phyloP scores from a whole-genome alignment of 495 filamentous ascomycete species.

The Emericellopsis terricola region DNA sequence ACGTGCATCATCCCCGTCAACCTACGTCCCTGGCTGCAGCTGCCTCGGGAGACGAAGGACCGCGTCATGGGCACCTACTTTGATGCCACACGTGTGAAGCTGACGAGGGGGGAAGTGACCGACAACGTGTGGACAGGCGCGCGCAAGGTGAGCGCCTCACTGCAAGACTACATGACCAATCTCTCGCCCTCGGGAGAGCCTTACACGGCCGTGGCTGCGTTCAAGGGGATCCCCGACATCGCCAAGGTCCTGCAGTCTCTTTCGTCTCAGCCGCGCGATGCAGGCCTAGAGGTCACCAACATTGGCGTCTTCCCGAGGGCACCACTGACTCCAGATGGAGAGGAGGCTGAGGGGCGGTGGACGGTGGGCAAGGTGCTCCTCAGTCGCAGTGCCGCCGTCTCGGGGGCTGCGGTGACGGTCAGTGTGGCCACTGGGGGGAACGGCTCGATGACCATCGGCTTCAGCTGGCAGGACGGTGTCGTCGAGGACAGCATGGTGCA shows the following conservation, averaged over 20 bases:
- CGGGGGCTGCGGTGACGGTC: constrained; percentile 6
- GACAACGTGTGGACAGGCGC: neutral
- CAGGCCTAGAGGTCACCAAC: constrained; percentile 7
- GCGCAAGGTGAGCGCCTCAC: neutral
- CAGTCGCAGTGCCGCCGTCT: constrained; percentile 6
- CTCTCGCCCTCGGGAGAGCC: constrained; percentile 2
- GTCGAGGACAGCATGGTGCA: constrained; percentile 2
- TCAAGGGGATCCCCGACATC: constrained; percentile 5
- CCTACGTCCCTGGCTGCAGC: constrained; percentile 4
- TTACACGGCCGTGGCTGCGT: constrained; percentile 2
- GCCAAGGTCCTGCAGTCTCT: neutral
- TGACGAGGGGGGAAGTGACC: neutral
- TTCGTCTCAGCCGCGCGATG: constrained; percentile 2
- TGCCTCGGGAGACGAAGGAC: neutral
- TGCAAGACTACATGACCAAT: constrained; percentile 2
- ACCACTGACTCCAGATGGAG: neutral
- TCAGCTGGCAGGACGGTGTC: constrained; percentile 2
- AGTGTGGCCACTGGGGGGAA: constrained; percentile 3
- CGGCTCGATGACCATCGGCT: constrained; percentile 2
- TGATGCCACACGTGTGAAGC: neutral
- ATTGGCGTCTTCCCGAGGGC: constrained; percentile 2
- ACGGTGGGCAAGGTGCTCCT: constrained; percentile 5
- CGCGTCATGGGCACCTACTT: neutral
- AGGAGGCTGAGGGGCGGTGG: neutral
- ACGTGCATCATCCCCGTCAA: constrained; percentile 5